Evolutionary conservation across 805 yeast genomes (phyloP).

Genomic region (Kodamaea restingae): DNA sequence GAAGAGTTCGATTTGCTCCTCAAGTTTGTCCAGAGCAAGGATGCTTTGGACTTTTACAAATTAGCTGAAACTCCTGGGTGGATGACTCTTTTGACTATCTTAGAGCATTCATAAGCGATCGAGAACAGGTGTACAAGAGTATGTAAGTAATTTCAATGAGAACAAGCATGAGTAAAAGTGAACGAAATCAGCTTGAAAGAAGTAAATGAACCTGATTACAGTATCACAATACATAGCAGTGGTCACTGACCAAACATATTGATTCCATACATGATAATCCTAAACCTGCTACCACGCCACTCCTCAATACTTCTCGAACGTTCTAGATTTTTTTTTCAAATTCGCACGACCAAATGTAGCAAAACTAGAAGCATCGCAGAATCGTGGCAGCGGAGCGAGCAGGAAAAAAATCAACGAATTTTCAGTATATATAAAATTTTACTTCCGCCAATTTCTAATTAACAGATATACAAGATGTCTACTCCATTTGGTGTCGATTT

Average conservation of each 20-base stretch:
- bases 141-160: no score
- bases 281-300: no score
- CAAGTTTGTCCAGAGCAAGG: slow-evolving; percentile 42
- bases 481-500: slow-evolving; percentile 97
- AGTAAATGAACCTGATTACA: not conserved
- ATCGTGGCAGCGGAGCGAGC: not conserved
- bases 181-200: no score
- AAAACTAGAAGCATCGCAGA: slow-evolving; percentile 1
- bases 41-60: slow-evolving; percentile 44
- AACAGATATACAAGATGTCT: slow-evolving; percentile 50
- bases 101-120: slow-evolving; percentile 26
- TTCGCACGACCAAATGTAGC: slow-evolving; percentile 5
- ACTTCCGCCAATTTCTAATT: not conserved
- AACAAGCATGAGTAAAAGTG: no score
- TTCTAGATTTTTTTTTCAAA: slow-evolving; percentile 17
- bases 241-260: no score
- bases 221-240: not conserved
- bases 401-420: slow-evolving; percentile 5
- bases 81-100: slow-evolving; percentile 66
- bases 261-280: no score
- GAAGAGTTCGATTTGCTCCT: slow-evolving; percentile 52
- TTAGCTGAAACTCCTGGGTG: slow-evolving; percentile 69
- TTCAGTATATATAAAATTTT: slow-evolving; percentile 6
- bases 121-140: not conserved
- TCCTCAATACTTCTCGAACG: slow-evolving; percentile 21